These are phyloP conservation scores for Spergularia azorica DNA, from an alignment of 179 eudicot species.

Conservation along the genomic window DNA sequence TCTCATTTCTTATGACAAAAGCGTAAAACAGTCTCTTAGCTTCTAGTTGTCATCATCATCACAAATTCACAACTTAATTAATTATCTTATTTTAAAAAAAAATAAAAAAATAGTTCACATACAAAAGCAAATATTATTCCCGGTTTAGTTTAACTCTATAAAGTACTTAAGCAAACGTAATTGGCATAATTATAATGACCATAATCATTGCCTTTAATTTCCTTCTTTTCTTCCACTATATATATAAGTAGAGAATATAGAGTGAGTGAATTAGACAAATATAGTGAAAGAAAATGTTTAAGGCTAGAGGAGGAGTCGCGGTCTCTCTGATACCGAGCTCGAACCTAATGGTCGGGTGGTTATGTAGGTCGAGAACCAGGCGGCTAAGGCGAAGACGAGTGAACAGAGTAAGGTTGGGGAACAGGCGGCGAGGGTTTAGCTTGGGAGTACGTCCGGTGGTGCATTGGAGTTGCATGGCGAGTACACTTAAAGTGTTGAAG, in stretches of 20 bases:
- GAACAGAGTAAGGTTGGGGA: conserved; percentile 51
- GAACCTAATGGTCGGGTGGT: conserved; percentile 41
- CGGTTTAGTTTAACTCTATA: neutral
- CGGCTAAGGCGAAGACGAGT: conserved; percentile 40
- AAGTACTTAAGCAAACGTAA: conserved; percentile 23
- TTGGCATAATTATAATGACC: conserved; percentile 36
- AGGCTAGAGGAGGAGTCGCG: conserved; percentile 31
- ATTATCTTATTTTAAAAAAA: neutral
- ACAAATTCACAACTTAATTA: conserved; percentile 10
- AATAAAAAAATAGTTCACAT: neutral
- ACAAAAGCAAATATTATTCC: conserved; percentile 24
- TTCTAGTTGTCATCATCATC: conserved; percentile 35
- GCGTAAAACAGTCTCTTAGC: conserved; percentile 22
- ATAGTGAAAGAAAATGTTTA: conserved; percentile 26
- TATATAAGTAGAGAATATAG: conserved; percentile 9
- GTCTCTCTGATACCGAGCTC: conserved; percentile 36
- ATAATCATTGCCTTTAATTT: conserved; percentile 25
- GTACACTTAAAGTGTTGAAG: conserved; percentile 50
- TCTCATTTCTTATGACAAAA: conserved; percentile 18
- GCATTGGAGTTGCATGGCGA: conserved; percentile 51
- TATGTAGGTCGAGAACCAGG: conserved; percentile 23
- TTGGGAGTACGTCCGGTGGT: conserved; percentile 51
- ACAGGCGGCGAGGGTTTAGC: conserved; percentile 46
- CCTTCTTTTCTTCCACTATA: conserved; percentile 18
- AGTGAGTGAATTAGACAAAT: neutral